Conservation (phyloP, 768 basidiomycete genomes). For the Russula sp. region DNA sequence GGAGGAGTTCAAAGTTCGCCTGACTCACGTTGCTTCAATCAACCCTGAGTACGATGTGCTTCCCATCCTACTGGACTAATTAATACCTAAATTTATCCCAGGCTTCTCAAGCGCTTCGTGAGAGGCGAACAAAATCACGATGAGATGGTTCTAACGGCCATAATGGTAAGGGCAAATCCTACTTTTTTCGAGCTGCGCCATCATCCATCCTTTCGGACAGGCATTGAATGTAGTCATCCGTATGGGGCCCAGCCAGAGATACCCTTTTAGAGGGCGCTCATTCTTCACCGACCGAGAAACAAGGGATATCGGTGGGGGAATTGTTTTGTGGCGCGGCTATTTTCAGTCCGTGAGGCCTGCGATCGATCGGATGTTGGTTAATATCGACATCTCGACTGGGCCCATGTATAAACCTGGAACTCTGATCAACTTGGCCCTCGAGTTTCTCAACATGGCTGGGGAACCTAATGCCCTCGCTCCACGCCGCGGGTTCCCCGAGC, state of each 20-base stretch:
- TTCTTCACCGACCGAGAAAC: constrained; percentile 63
- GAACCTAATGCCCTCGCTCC: constrained; percentile 37
- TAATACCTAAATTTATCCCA: constrained; percentile 27
- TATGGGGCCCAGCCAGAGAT: constrained; percentile 61
- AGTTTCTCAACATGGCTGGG: constrained; percentile 38
- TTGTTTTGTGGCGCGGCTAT: constrained; percentile 72
- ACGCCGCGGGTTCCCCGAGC: constrained; percentile 38
- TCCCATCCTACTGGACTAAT: constrained; percentile 25
- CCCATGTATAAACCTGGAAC: constrained; percentile 66
- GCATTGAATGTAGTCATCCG: constrained; percentile 69
- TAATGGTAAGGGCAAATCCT: constrained; percentile 41
- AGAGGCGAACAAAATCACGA: constrained; percentile 63
- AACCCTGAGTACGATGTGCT: constrained; percentile 62
- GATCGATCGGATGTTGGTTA: constrained; percentile 55
- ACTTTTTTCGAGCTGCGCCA: neutral
- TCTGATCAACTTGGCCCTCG: constrained; percentile 51
- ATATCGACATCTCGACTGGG: constrained; percentile 71
- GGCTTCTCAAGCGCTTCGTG: constrained; percentile 58
- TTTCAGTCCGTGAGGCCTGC: constrained; percentile 74
- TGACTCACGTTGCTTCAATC: constrained; percentile 71
- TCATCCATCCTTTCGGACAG: constrained; percentile 31
- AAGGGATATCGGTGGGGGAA: constrained; percentile 50
- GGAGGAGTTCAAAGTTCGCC: constrained; percentile 57
- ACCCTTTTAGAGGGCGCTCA: constrained; percentile 64
- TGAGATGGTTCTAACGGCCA: constrained; percentile 56